Evolutionary conservation across 768 basidiomycete genomes (phyloP).

Genomic region (Clathrus columnatus): DNA sequence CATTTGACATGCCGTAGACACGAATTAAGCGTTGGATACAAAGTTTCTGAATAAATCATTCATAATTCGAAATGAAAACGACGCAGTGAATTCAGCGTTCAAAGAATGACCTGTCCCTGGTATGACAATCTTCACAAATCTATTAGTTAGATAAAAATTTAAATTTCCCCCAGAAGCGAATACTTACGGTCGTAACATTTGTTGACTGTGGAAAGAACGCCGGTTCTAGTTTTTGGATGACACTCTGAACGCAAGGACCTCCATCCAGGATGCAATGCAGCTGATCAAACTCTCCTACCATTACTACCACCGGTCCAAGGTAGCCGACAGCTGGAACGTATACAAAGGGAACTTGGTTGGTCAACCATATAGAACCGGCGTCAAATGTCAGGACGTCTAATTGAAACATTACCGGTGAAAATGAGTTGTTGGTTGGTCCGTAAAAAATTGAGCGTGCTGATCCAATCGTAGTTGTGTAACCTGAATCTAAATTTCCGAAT

Average conservation of each 20-base stretch:
- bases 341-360: not conserved
- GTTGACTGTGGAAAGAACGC: not conserved
- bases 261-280: not conserved
- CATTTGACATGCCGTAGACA: too few relatives aligned
- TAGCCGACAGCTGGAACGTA: not conserved
- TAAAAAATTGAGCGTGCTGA: constrained; percentile 1
- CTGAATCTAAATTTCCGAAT: not conserved
- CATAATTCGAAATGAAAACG: not conserved
- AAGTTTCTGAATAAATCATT: constrained; percentile 1
- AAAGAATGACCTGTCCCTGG: not conserved
- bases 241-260: not conserved
- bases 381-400: constrained; percentile 6
- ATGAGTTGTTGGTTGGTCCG: not conserved
- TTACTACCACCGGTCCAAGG: not conserved
- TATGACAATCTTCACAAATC: not conserved
- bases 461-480: not conserved
- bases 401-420: not conserved
- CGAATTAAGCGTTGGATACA: too few relatives aligned
- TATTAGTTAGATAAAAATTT: too few relatives aligned
- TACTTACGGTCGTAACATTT: constrained; percentile 2
- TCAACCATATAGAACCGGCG: not conserved
- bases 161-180: too few relatives aligned
- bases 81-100: constrained; percentile 4
- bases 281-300: constrained; percentile 5
- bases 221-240: not conserved